Conservation (phyloP, 164 flowering plant species). For the Vitis rupestris region DNA sequence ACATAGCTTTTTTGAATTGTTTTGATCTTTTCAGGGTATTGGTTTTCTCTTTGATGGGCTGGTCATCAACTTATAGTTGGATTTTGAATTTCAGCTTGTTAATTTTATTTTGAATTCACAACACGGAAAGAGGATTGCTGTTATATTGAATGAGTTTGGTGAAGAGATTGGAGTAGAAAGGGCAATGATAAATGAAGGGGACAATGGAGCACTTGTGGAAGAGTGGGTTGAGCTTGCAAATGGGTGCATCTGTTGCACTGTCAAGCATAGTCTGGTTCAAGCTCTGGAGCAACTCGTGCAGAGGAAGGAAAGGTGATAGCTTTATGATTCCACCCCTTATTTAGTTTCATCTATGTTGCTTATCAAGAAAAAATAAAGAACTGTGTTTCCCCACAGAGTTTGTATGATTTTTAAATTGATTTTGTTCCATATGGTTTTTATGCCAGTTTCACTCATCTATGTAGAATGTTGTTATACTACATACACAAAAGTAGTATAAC, state of each 20-base stretch:
- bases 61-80: background rate
- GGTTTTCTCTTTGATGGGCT: background rate
- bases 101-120: constrained; percentile 72
- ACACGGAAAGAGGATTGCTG: constrained; percentile 95
- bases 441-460: no score
- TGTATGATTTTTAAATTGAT: no score
- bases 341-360: no score
- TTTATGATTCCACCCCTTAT: constrained; percentile 1
- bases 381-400: no score
- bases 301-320: constrained; percentile 72
- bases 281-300: constrained; percentile 92
- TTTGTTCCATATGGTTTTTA: no score
- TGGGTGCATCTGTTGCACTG: constrained; percentile 98
- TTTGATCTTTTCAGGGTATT: background rate
- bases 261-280: constrained; percentile 93
- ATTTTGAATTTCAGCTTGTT: constrained; percentile 54
- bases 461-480: background rate
- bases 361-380: no score
- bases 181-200: constrained; percentile 96
- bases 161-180: constrained; percentile 97
- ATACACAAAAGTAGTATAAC: no score
- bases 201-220: constrained; percentile 81
- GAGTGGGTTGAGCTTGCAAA: constrained; percentile 99
- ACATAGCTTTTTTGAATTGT: background rate
- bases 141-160: constrained; percentile 94